Base-by-base conservation (phyloP, 179 eudicot species). In the Carnegiea gigantea region DNA sequence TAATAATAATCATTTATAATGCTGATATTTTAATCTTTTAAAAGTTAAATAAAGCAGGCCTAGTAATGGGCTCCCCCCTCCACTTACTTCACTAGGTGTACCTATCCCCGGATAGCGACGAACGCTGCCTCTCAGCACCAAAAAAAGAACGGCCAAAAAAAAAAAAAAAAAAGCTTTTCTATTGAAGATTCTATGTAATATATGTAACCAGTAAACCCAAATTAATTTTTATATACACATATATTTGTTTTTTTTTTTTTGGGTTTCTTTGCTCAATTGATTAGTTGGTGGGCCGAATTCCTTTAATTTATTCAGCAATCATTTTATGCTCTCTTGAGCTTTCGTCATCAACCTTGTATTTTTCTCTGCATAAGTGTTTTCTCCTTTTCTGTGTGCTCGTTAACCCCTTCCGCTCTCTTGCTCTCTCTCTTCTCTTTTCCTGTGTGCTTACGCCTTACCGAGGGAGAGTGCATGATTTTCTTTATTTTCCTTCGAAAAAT, bases 51-150 rank as follows among this genome's bases (percentile, higher is more conserved):
- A 23, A 70, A 28, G 72, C 40, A 21, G 57, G 67, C 38, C 81
- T 46, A 79, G 21, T 53, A 79, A 83, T 78, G 79, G 68, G 23
- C 78, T 48, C 78, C 36, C 48, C 21, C 75, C 70, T 75, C 78
- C 75, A 75, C 67, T 77, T 12, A 78, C 79, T 83, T 81, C 85
- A 83, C 73, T 78, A 60, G 79, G 33, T 74, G 79, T 83, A 54
- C 51, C 75, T 46, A 15, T 75, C 70, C 70, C 14, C 43, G 0
- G 64, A 71, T 28, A 28, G 24, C 74, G 77, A 79, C 78, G 5
- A 23, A 9, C 68, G 6, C 30, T 33, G 36, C 36, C 36, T 24
- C 18, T 51, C 9, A 51, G 57, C 57, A 51, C 57, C 57, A 51
- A 51, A 24, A 26, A 65, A 12, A 9, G 11, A 24, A 24, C 0